Evolutionary conservation across 805 yeast species (phyloP), one percentile per base, ranked within the genome.

Genomic region (Kuraishia molischiana): DNA sequence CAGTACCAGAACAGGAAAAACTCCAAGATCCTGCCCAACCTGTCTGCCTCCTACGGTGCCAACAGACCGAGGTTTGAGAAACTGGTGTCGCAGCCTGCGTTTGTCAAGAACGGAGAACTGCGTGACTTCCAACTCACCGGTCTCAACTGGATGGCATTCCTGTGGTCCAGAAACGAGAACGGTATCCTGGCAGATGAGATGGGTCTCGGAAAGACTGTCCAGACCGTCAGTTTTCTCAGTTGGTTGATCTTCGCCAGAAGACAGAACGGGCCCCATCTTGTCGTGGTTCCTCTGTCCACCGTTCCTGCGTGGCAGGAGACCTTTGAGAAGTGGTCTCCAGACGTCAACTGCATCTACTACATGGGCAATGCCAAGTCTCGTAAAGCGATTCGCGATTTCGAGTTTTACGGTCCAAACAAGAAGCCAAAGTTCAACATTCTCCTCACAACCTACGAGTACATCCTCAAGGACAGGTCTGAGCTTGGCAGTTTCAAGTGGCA

Each of bases 291-390:
- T 1, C 64, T 92, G 40, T 84, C 95, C 2, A 92, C 99, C 0
- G 78, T 92, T 39, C 96, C 97, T 3, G 95, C 98, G 0, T 92
- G 99, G 99, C 97, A 92, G 62, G 98, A 92, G 55, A 92, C 98
- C 3, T 85, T 92, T 59, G 97, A 92, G 50, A 76, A 79, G 52
- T 92, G 99, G 99, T 74, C 98, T 0, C 97, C 98, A 2, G 97
- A 89, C 54, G 67, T 92, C 42, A 92, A 94, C 55, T 86, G 90
- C 59, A 77, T 92, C 44, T 86, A 85, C 52, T 92, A 90, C 54
- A 70, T 89, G 67, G 99, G 99, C 37, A 92, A 92, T 56, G 78
- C 92, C 28, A 74, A 77, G 52, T 79, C 97, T 2, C 77, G 98
- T 53, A 73, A 75, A 47, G 77, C 76, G 2, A 83, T 92, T 24